Evolutionary conservation across 768 basidiomycete species (phyloP).

Genomic region (Trametes cinnabarina): DNA sequence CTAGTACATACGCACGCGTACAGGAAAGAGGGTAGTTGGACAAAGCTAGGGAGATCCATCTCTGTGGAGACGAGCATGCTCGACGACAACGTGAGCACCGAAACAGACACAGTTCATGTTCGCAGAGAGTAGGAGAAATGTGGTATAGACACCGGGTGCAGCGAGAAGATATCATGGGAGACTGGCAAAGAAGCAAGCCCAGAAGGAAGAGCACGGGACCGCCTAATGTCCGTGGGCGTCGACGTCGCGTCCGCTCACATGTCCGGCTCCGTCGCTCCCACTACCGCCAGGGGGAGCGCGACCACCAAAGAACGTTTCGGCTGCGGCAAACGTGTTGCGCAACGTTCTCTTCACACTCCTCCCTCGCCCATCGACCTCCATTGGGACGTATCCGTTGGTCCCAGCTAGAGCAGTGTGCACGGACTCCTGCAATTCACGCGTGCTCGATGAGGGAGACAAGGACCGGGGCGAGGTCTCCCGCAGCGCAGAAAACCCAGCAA

Average conservation of each 20-base stretch:
- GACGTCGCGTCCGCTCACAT: conserved; percentile 18
- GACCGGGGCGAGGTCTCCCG: conserved; percentile 20
- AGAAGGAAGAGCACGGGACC: background rate
- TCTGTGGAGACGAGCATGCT: background rate
- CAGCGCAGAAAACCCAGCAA: conserved; percentile 14
- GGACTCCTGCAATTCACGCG: conserved; percentile 43
- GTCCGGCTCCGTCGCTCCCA: conserved; percentile 20
- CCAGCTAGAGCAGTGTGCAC: conserved; percentile 33
- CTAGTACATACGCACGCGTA: conserved; percentile 14
- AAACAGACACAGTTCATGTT: background rate
- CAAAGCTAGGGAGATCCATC: conserved; percentile 1
- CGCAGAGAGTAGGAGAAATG: background rate
- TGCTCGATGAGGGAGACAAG: conserved; percentile 32
- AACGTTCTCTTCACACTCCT: conserved; percentile 64
- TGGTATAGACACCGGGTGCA: conserved; percentile 4
- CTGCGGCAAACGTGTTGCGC: conserved; percentile 64
- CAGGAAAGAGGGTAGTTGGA: background rate
- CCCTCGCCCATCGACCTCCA: conserved; percentile 43
- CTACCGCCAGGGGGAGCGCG: conserved; percentile 18
- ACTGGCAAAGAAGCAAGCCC: background rate
- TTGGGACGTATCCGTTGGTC: background rate
- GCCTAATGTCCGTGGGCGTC: conserved; percentile 20
- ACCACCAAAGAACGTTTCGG: conserved; percentile 71
- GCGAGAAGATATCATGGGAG: background rate
- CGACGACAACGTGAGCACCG: background rate